Evolutionary conservation across 768 basidiomycete genomes (phyloP).

Genomic region (Chalciporus sphaerocephalus): DNA sequence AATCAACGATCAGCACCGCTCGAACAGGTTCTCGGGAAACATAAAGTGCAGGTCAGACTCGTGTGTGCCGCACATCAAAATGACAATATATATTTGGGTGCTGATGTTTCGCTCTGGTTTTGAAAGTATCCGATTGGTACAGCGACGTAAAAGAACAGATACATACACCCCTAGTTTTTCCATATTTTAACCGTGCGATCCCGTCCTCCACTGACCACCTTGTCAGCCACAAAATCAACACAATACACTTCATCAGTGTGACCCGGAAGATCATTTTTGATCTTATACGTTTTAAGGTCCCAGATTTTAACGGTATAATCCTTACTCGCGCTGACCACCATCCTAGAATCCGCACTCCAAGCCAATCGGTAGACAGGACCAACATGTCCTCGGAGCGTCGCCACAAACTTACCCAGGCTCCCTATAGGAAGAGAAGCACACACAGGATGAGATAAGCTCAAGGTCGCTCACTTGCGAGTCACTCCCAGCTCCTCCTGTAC

Average conservation of each 20-base stretch:
- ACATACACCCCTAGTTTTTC: too few relatives aligned
- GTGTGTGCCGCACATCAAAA: too few relatives aligned
- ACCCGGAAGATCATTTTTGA: constrained; percentile 89
- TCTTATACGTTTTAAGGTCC: constrained; percentile 95
- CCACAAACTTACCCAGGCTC: constrained; percentile 78
- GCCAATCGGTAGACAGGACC: constrained; percentile 91
- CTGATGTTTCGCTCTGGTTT: too few relatives aligned
- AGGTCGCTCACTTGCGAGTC: background rate
- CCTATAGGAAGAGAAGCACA: constrained; percentile 30
- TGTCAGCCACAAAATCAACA: constrained; percentile 98
- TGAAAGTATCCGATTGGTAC: too few relatives aligned
- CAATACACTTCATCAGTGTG: constrained; percentile 99
- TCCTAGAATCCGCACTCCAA: constrained; percentile 91
- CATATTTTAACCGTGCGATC: constrained; percentile 93
- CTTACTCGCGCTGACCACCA: constrained; percentile 92
- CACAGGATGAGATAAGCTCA: background rate
- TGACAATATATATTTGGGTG: too few relatives aligned
- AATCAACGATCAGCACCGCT: too few relatives aligned
- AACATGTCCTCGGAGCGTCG: constrained; percentile 87
- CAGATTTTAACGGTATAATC: constrained; percentile 98
- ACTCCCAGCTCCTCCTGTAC: constrained; percentile 44
- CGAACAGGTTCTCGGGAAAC: too few relatives aligned
- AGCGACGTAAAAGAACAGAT: too few relatives aligned
- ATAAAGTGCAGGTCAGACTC: too few relatives aligned
- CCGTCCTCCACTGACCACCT: constrained; percentile 95